phyloP scores from a whole-genome alignment of 495 filamentous ascomycete species.

The Xylaria longipes region DNA sequence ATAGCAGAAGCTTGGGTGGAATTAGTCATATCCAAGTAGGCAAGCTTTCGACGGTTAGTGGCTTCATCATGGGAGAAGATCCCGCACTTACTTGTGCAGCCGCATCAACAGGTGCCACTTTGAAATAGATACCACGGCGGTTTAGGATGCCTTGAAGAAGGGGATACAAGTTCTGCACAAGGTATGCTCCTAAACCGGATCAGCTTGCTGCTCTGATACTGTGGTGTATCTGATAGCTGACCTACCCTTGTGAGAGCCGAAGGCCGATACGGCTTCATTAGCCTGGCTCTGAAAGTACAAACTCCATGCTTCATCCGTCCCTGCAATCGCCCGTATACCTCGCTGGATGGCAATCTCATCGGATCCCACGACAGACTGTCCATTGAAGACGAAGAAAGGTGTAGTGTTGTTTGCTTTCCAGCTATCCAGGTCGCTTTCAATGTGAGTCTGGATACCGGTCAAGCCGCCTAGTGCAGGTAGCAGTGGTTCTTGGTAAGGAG shows the following conservation, averaged over 20 bases:
- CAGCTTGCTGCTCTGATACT: slow-evolving; percentile 28
- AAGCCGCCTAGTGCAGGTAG: slow-evolving; percentile 88
- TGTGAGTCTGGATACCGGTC: slow-evolving; percentile 74
- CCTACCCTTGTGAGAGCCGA: slow-evolving; percentile 78
- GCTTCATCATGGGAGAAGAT: not conserved
- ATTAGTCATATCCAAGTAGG: slow-evolving; percentile 75
- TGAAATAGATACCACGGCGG: slow-evolving; percentile 73
- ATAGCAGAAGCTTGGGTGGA: slow-evolving; percentile 76
- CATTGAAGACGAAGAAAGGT: slow-evolving; percentile 88
- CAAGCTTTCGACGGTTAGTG: slow-evolving; percentile 64
- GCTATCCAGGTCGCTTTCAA: slow-evolving; percentile 74
- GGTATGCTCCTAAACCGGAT: slow-evolving; percentile 60
- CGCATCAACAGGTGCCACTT: slow-evolving; percentile 89
- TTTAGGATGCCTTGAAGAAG: slow-evolving; percentile 76
- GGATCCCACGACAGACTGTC: slow-evolving; percentile 75
- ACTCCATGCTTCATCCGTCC: slow-evolving; percentile 74
- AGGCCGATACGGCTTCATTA: slow-evolving; percentile 77
- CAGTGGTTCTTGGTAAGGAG: slow-evolving; percentile 78
- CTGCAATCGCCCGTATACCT: slow-evolving; percentile 56
- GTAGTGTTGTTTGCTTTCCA: slow-evolving; percentile 68
- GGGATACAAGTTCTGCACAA: slow-evolving; percentile 67
- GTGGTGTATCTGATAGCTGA: not conserved
- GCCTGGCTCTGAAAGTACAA: slow-evolving; percentile 83
- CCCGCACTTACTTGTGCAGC: slow-evolving; percentile 75
- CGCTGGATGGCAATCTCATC: slow-evolving; percentile 58